Conservation (phyloP, 2,329 filamentous ascomycete species). For the Myrmaecium sp. region DNA sequence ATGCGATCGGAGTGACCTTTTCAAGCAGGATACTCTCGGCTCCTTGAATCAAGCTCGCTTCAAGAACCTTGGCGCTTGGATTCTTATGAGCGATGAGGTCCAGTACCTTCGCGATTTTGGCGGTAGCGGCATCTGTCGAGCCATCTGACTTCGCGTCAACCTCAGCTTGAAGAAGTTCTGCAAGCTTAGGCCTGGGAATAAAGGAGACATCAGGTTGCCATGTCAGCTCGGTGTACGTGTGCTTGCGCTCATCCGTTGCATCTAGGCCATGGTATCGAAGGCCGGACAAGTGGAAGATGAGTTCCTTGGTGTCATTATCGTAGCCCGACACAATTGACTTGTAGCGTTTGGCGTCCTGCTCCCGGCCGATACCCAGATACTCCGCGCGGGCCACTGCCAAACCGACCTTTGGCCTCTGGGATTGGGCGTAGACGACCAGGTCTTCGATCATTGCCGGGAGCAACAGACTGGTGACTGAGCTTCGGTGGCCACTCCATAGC, state of each 20-base stretch:
- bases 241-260: slow-evolving; percentile 6
- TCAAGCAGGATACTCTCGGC: slow-evolving; percentile 10
- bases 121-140: slow-evolving; percentile 4
- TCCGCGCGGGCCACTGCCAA: slow-evolving; percentile 2
- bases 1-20: slow-evolving; percentile 3
- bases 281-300: slow-evolving; percentile 9
- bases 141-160: slow-evolving; percentile 5
- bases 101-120: slow-evolving; percentile 9
- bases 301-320: slow-evolving; percentile 2
- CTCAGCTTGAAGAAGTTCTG: not conserved
- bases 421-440: slow-evolving; percentile 6
- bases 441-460: slow-evolving; percentile 9
- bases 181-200: slow-evolving; percentile 2
- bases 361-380: slow-evolving; percentile 6
- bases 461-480: slow-evolving; percentile 6
- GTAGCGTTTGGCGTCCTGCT: slow-evolving; percentile 7
- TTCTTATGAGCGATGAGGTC: slow-evolving; percentile 21
- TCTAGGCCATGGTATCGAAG: slow-evolving; percentile 8
- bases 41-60: slow-evolving; percentile 12
- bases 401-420: not conserved
- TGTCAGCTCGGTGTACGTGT: slow-evolving; percentile 5
- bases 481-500: slow-evolving; percentile 7
- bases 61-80: slow-evolving; percentile 16
- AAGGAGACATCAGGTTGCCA: slow-evolving; percentile 11
- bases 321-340: slow-evolving; percentile 1